Conservation (phyloP, 305 asterid species). For the Ilex paraguariensis region DNA sequence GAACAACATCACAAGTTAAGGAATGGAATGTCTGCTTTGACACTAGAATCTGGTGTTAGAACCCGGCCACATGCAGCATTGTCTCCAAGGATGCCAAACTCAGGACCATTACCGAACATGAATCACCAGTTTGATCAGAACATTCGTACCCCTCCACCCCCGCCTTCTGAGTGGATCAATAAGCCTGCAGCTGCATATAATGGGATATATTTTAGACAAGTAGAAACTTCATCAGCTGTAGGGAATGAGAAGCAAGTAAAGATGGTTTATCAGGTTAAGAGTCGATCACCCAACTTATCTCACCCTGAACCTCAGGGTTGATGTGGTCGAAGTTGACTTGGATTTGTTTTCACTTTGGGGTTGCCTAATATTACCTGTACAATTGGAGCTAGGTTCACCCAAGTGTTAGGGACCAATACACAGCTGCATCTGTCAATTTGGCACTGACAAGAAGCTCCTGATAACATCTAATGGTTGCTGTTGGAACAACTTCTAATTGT, state of each 20-base stretch:
- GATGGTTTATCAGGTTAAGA: conserved; percentile 61
- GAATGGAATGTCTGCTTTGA: conserved; percentile 51
- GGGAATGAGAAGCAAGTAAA: conserved; percentile 43
- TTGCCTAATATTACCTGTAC: no score
- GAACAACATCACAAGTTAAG: conserved; percentile 46
- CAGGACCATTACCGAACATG: conserved; percentile 15
- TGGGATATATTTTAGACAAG: conserved; percentile 23
- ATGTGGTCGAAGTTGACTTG: conserved; percentile 2
- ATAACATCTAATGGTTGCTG: no score
- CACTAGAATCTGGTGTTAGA: conserved; percentile 37
- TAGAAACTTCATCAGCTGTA: conserved; percentile 19
- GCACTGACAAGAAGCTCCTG: no score
- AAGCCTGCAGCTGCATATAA: conserved; percentile 31
- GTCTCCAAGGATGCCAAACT: conserved; percentile 34
- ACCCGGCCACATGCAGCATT: conserved; percentile 20
- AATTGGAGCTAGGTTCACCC: no score
- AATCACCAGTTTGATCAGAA: conserved; percentile 22
- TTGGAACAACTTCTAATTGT: no score
- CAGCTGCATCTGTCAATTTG: no score
- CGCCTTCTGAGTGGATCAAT: conserved; percentile 65
- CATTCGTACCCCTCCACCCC: conserved; percentile 51
- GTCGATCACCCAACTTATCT: conserved; percentile 26
- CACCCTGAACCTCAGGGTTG: conserved; percentile 34
- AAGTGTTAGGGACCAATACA: no score
- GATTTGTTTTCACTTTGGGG: no score